A percentile compares a stretch with the other conserved stretches of the same genome.
Evolutionary conservation across 257 asterid species (phyloP).

Genomic region (Primulina eburnea): DNA sequence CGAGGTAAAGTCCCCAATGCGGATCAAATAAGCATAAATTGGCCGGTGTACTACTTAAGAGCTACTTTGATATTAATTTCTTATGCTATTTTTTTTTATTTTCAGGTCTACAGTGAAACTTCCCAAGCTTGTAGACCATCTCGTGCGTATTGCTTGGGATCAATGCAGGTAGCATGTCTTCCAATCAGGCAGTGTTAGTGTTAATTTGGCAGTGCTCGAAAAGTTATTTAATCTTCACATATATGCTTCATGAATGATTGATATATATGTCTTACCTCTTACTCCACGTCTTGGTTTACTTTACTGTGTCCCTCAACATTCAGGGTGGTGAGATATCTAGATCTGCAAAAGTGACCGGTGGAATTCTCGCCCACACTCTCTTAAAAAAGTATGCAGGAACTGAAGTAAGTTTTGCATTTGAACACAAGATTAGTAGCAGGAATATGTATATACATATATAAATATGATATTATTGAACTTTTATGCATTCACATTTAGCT

Average conservation of each 20-base stretch:
- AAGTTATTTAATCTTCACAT: not conserved
- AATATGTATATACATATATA: too few species aligned
- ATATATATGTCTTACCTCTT: conserved; percentile 6
- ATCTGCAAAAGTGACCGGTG: conserved; percentile 96
- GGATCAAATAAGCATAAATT: conserved; percentile 42
- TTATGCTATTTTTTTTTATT: not conserved
- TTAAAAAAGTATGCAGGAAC: conserved; percentile 69
- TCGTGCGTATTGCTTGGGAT: conserved; percentile 95
- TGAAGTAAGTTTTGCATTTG: conserved; percentile 41
- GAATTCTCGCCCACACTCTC: conserved; percentile 94
- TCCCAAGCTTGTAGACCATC: conserved; percentile 93
- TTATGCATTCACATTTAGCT: too few species aligned
- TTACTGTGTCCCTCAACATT: conserved; percentile 20
- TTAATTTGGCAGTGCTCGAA: not conserved
- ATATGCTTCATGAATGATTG: not conserved
- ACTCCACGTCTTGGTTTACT: conserved; percentile 23
- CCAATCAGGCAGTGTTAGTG: not conserved
- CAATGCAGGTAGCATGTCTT: conserved; percentile 66
- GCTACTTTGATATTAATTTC: too few species aligned
- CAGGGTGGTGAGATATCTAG: conserved; percentile 86
- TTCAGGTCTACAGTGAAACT: conserved; percentile 92
- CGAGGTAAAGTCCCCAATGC: conserved; percentile 90
- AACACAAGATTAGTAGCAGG: too few species aligned
- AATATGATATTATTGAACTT: too few species aligned
- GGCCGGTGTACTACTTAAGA: too few species aligned